Conservation (phyloP, 1,284 basidiomycete genomes). For the Cutaneotrichosporon mucoides region DNA sequence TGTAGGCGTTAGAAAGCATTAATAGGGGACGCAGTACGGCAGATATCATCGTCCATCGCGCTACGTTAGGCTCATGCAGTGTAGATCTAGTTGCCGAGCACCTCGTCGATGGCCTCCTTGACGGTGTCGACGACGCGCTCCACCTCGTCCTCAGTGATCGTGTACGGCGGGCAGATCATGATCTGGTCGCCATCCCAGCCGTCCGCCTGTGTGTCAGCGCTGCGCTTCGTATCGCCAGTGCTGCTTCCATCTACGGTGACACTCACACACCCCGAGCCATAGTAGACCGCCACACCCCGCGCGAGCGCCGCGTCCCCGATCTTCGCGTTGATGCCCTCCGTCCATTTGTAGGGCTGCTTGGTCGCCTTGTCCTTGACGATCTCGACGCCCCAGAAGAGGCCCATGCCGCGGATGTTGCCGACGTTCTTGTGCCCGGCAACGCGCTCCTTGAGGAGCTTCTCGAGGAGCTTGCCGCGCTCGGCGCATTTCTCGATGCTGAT, state of each 20-base stretch:
- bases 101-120: slow-evolving; percentile 19
- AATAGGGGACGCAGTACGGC: neutral
- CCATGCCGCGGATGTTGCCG: slow-evolving; percentile 54
- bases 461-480: slow-evolving; percentile 61
- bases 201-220: slow-evolving; percentile 20
- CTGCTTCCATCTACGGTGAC: too few species aligned
- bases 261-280: slow-evolving; percentile 20
- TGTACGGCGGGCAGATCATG: slow-evolving; percentile 38
- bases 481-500: slow-evolving; percentile 58
- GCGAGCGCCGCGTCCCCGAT: slow-evolving; percentile 25
- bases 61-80: neutral
- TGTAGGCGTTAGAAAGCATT: too few species aligned
- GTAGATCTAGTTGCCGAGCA: slow-evolving; percentile 4
- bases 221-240: too few species aligned
- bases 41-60: too few species aligned
- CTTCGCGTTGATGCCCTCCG: slow-evolving; percentile 20
- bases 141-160: slow-evolving; percentile 31
- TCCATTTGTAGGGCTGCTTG: slow-evolving; percentile 27
- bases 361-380: slow-evolving; percentile 51
- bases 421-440: slow-evolving; percentile 21
- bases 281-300: slow-evolving; percentile 30
- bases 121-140: slow-evolving; percentile 16
- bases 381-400: slow-evolving; percentile 76
- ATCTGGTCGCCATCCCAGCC: slow-evolving; percentile 38
- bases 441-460: slow-evolving; percentile 62